Conservation (phyloP, 169 alveolate species). For the Neospora caninum region DNA sequence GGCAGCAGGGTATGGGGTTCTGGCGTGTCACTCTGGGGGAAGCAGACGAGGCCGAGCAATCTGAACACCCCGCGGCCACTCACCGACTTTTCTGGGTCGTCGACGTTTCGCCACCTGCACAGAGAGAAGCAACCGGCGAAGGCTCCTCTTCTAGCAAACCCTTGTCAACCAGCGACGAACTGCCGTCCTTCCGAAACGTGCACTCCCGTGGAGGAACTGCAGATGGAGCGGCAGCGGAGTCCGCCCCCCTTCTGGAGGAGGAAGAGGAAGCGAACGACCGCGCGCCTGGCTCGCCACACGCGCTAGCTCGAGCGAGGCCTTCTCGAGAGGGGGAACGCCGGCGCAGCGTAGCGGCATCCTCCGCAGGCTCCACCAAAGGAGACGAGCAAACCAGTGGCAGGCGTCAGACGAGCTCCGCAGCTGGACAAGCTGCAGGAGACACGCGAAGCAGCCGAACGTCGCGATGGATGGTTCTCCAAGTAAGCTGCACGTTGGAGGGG, state of each 20-base stretch:
- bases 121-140: not conserved
- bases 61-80: not conserved
- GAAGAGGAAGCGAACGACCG: not conserved
- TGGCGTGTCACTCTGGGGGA: not conserved
- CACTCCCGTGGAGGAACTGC: too few relatives aligned
- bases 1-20: not conserved
- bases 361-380: not conserved
- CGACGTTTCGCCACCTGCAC: not conserved
- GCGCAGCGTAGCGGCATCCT: not conserved
- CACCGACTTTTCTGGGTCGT: conserved; percentile 34
- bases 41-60: not conserved
- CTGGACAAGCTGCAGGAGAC: not conserved
- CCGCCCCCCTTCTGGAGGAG: not conserved
- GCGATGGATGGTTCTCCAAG: not conserved
- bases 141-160: too few relatives aligned
- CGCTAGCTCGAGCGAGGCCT: not conserved
- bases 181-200: too few relatives aligned
- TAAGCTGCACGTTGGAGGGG: not conserved
- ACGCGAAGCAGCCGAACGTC: not conserved
- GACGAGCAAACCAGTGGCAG: not conserved
- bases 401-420: not conserved
- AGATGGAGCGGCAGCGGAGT: not conserved
- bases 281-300: not conserved
- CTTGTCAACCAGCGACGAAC: too few relatives aligned
- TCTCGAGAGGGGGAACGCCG: not conserved